Evolutionary conservation across 148 eudicot genomes (phyloP).

Genomic region (Tetragonia tetragonoides): DNA sequence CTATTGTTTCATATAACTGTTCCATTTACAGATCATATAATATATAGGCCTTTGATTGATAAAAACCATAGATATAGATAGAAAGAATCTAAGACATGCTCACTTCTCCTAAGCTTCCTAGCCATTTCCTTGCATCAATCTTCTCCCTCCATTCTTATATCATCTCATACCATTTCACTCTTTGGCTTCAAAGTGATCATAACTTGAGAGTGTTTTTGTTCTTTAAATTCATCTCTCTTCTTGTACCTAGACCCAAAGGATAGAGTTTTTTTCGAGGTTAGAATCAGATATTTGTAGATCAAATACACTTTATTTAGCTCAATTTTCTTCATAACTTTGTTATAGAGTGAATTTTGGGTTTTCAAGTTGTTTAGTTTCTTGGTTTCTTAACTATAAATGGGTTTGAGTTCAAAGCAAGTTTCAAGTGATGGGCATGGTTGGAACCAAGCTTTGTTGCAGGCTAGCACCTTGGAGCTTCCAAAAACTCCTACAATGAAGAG

Average conservation of each 20-base stretch:
- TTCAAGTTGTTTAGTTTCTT: neutral
- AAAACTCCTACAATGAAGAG: slow-evolving; percentile 18
- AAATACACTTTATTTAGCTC: neutral
- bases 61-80: slow-evolving; percentile 24
- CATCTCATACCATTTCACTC: slow-evolving; percentile 27
- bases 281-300: neutral
- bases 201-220: slow-evolving; percentile 25
- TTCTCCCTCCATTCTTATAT: slow-evolving; percentile 20
- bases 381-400: slow-evolving; percentile 33
- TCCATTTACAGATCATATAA: slow-evolving; percentile 30
- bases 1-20: slow-evolving; percentile 30
- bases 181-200: slow-evolving; percentile 19
- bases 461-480: slow-evolving; percentile 24
- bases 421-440: slow-evolving; percentile 50
- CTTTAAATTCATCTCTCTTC: slow-evolving; percentile 32
- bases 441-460: slow-evolving; percentile 27
- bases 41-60: slow-evolving; percentile 25
- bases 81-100: slow-evolving; percentile 48
- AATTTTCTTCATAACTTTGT: neutral
- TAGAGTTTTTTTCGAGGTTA: neutral
- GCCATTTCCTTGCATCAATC: slow-evolving; percentile 28
- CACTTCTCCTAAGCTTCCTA: slow-evolving; percentile 54
- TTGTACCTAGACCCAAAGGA: slow-evolving; percentile 29
- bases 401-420: slow-evolving; percentile 64
- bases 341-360: neutral